These are phyloP conservation scores for Tetracladium marchalianum DNA, from an alignment of 495 filamentous ascomycete genomes.

Conservation along the genomic window DNA sequence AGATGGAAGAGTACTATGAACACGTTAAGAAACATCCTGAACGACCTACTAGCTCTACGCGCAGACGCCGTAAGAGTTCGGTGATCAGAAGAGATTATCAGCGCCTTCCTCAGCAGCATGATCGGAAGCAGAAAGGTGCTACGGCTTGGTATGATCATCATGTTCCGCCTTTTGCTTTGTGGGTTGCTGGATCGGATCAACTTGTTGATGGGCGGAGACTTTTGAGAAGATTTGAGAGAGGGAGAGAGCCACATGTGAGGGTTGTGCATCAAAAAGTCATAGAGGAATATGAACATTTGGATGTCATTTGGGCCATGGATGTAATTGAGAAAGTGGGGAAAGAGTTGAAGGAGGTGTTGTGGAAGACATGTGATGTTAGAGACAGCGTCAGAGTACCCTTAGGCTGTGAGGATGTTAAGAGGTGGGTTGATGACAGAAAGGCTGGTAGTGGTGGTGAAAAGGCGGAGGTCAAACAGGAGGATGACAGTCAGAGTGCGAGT, in stretches of 20 bases:
- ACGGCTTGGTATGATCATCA: conserved; percentile 74
- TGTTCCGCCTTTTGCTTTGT: conserved; percentile 79
- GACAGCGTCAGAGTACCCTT: conserved; percentile 49
- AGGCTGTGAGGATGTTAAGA: conserved; percentile 42
- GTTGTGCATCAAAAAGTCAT: conserved; percentile 78
- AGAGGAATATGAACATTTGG: conserved; percentile 87
- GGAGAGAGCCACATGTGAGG: conserved; percentile 70
- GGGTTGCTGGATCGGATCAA: conserved; percentile 73
- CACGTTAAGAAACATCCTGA: not conserved
- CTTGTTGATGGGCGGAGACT: conserved; percentile 77
- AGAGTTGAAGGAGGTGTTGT: conserved; percentile 75
- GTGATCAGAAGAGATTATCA: conserved; percentile 2
- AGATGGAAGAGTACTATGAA: conserved; percentile 18
- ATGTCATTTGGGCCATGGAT: conserved; percentile 96
- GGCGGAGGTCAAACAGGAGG: not conserved
- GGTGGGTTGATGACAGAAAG: conserved; percentile 8
- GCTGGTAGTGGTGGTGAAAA: not conserved
- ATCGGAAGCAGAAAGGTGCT: conserved; percentile 26
- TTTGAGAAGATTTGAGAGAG: conserved; percentile 61
- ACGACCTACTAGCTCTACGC: not conserved
- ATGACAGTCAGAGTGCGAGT: not conserved
- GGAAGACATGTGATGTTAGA: conserved; percentile 55
- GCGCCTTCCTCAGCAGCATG: conserved; percentile 3
- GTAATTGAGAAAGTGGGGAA: conserved; percentile 71
- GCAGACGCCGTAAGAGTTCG: not conserved